Evolutionary conservation across 306 rosid species (phyloP), one percentile per base, ranked within the genome.

Genomic region (Pyrus betulifolia): DNA sequence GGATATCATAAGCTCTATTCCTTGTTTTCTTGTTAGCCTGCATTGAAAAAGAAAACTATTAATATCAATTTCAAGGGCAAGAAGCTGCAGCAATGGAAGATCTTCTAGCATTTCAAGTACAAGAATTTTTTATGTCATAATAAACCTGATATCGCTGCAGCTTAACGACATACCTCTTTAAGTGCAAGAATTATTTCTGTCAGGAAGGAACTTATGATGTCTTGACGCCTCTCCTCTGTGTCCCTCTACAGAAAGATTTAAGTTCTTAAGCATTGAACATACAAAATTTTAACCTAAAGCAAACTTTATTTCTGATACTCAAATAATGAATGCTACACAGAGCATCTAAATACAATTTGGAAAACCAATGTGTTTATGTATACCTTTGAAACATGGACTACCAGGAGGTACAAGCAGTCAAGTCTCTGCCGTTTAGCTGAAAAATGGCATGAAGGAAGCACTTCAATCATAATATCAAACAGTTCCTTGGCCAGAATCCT

Each of bases 21-120:
- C 98, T 90, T 68, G 98, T 92, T 83, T 90, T 95, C 76, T 87
- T 95, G 74, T 95, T 95, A 59, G 85, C 85, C 98, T 95, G 94
- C 83, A 85, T 82, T 67, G 62, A 40, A 64, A 62, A 72, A 18
- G 49, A 62, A 23, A 71, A 79, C 44, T 35, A 73, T 68, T 69
- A 42, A 83, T 59, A 59, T 82, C 49, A 46, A 83, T 62, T 12
- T 14, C 0, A 22, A 68, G 12, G 10, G 22, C n/a, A 19, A 12
- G 55, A 11, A 66, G 70, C 3, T 8, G 4, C 46, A 13, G 21
- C 10, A 21, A 4, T 10, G 27, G 9, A 63, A 63, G 1, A 30
- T 17, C 33, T 30, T 63, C 33, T 61, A 2, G 19, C 14, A 27
- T 31, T 64, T 14, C 2, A 64, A 31, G 44, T 17, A 23, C 69